Percentiles rank a stretch among this genome's conserved stretches.
Evolutionary conservation across 768 basidiomycete species (phyloP).

Genomic region (Obba rivulosa): DNA sequence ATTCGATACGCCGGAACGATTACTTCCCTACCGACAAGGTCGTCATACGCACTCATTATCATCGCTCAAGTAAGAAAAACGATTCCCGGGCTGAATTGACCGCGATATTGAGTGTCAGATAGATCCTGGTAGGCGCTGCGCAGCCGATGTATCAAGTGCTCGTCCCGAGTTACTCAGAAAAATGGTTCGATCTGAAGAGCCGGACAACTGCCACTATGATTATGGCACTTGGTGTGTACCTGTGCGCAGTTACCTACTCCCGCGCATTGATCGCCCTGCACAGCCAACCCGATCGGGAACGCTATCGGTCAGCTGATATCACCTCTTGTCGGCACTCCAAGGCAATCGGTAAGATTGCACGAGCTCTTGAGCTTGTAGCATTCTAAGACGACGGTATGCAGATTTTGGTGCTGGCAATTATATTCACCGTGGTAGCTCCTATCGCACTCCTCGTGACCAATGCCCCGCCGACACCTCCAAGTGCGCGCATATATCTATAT

Average conservation of each 20-base stretch:
- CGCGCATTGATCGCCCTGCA: background rate
- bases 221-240: conserved; percentile 37
- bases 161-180: conserved; percentile 77
- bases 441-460: conserved; percentile 51
- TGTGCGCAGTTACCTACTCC: no score
- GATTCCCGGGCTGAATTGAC: background rate
- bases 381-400: conserved; percentile 20
- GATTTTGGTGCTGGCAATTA: conserved; percentile 68
- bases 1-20: conserved; percentile 69
- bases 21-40: conserved; percentile 40
- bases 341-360: conserved; percentile 46
- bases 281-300: conserved; percentile 70
- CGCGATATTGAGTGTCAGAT: background rate
- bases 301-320: conserved; percentile 72
- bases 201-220: conserved; percentile 76
- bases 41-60: conserved; percentile 63
- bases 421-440: conserved; percentile 59
- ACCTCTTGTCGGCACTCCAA: conserved; percentile 45
- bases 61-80: conserved; percentile 53
- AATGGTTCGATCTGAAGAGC: conserved; percentile 73
- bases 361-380: background rate
- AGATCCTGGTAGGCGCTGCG: conserved; percentile 60
- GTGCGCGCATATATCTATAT: conserved; percentile 33
- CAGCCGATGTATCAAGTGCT: conserved; percentile 75
- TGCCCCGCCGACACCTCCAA: conserved; percentile 73